phyloP scores from a whole-genome alignment of 2,329 filamentous ascomycete genomes.

The Nemania sp. region DNA sequence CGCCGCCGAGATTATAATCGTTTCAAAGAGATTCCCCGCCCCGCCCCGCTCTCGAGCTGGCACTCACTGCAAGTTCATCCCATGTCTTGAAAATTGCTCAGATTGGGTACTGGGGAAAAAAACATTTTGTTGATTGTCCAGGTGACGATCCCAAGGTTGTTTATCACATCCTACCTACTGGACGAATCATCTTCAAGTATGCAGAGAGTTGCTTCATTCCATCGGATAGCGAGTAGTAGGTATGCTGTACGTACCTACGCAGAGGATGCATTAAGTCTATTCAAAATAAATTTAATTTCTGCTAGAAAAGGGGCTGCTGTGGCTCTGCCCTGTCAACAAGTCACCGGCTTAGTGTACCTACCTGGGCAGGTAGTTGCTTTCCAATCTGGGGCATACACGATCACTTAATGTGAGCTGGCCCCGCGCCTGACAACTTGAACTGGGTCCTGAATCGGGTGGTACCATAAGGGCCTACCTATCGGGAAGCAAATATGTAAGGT shows the following conservation, averaged over 20 bases:
- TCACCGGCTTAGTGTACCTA: constrained; percentile 30
- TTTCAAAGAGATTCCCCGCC: constrained; percentile 36
- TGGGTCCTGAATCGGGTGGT: constrained; percentile 22
- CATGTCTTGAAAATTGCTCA: background rate
- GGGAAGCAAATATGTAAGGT: constrained; percentile 46
- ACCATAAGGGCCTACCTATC: constrained; percentile 16
- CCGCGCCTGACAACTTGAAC: constrained; percentile 41
- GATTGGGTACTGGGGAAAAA: background rate
- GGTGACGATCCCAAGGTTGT: background rate
- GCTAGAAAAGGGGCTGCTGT: constrained; percentile 26
- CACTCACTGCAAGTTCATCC: background rate
- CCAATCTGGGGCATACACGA: constrained; percentile 41
- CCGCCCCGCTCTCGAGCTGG: background rate
- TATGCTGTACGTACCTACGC: no score
- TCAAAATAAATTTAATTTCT: constrained; percentile 14
- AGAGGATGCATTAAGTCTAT: background rate
- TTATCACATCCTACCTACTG: background rate
- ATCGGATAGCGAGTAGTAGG: background rate
- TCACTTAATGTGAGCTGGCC: constrained; percentile 31
- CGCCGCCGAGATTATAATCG: constrained; percentile 39
- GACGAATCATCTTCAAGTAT: background rate
- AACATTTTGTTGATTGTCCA: background rate
- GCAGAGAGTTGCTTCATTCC: background rate
- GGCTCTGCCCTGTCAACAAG: constrained; percentile 36
- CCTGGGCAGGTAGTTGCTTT: constrained; percentile 24